Conservation (phyloP, 139 green algal species). For the Axilococcus clingmanii region DNA sequence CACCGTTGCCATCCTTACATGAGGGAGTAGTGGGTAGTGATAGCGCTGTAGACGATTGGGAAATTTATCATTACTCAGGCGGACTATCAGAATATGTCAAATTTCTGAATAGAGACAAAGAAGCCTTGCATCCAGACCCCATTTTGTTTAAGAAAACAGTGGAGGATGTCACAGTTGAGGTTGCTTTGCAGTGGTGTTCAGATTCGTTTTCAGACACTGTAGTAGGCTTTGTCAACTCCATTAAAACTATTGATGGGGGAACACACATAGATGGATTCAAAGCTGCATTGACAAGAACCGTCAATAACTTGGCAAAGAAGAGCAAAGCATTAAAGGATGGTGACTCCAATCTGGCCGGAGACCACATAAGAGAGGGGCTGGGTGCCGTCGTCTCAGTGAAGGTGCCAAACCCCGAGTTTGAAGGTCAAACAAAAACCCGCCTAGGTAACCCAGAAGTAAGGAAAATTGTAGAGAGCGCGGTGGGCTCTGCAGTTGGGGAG, state of each 20-base stretch:
- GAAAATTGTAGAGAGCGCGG: constrained; percentile 62
- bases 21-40: constrained; percentile 4
- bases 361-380: constrained; percentile 85
- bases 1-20: not conserved
- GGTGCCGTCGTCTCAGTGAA: constrained; percentile 65
- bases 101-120: constrained; percentile 54
- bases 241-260: constrained; percentile 91
- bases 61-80: constrained; percentile 48
- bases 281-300: constrained; percentile 57
- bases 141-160: constrained; percentile 45
- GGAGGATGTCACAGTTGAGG: constrained; percentile 61
- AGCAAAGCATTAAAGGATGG: constrained; percentile 64
- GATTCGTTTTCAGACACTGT: constrained; percentile 72
- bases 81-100: constrained; percentile 84
- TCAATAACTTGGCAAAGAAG: constrained; percentile 74
- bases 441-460: constrained; percentile 90
- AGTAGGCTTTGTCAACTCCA: constrained; percentile 93
- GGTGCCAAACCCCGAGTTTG: constrained; percentile 90
- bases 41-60: constrained; percentile 32
- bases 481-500: constrained; percentile 33
- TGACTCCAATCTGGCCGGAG: constrained; percentile 69
- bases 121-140: constrained; percentile 56
- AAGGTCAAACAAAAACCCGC: constrained; percentile 96
- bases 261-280: constrained; percentile 93
- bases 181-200: constrained; percentile 80